phyloP scores from a whole-genome alignment of 306 rosid genomes.

The Styphnolobium japonicum region DNA sequence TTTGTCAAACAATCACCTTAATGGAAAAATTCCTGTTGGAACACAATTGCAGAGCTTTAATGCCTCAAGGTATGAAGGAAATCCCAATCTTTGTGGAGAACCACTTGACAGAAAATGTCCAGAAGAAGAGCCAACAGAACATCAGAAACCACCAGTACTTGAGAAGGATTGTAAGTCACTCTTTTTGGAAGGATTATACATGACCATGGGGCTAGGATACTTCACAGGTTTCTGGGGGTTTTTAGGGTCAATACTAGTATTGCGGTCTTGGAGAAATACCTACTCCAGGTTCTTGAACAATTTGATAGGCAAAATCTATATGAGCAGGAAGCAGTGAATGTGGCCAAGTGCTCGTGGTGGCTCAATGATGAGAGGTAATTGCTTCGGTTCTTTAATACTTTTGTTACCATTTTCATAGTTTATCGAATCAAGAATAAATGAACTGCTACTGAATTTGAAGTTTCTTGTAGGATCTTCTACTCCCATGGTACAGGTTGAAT shows the following conservation, averaged over 20 bases:
- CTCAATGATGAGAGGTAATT: no score
- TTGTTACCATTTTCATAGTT: no score
- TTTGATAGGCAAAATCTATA: background rate
- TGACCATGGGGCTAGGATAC: slow-evolving; percentile 20
- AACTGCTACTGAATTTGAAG: background rate
- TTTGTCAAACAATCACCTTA: slow-evolving; percentile 14
- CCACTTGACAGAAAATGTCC: slow-evolving; percentile 3
- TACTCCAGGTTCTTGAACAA: background rate
- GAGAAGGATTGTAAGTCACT: background rate
- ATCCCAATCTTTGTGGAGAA: background rate
- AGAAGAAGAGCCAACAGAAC: background rate
- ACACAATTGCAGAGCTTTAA: slow-evolving; percentile 4
- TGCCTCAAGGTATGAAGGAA: background rate
- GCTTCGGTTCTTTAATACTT: no score
- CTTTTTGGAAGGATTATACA: slow-evolving; percentile 15
- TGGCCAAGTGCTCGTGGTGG: no score
- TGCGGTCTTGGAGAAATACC: background rate
- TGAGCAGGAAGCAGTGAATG: background rate
- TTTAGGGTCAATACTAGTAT: background rate
- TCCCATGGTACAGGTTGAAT: background rate
- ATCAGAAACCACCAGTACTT: background rate
- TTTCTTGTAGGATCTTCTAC: background rate
- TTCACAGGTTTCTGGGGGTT: slow-evolving; percentile 2
- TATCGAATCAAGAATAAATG: no score
- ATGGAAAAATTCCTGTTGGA: slow-evolving; percentile 13